Evolutionary conservation across 306 rosid species (phyloP), one percentile per base, ranked within the genome.

Genomic region (Lathyrus tuberosus): DNA sequence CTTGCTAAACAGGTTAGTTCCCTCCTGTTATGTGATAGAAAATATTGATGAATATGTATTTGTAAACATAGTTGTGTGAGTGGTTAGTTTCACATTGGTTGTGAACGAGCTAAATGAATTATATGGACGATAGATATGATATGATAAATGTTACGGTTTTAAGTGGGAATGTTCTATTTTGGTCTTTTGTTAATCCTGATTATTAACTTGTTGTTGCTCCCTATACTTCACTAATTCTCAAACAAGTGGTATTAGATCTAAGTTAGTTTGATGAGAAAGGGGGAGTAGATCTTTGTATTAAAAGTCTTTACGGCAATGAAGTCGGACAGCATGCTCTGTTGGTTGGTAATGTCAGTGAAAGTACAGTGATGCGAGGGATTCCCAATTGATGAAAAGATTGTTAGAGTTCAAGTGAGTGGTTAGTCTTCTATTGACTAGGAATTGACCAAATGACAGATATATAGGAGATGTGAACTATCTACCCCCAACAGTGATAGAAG

Each of bases 1-100:
- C 94, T 90, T 74, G 98, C 96, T 48, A 82, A 56, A 77, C 79
- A 78, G 97, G 98, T 93, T 70, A n/a, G 76, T 40, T 51, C 59
- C 31, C n/a, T 2, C 4, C 12, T 52, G 35, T 17, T 7, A 5
- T 18, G 2, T 43, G 71, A 47, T 66, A 47, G 60, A 44, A 46
- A 60, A 10, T 24, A 70, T 56, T 57, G 52, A 48, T 48, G 31
- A 20, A 28, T 47, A 6, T 54, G 8, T 68, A 11, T 68, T 65
- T 61, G 30, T 73, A 14, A 44, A 24, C 46, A 11, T 57, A 57
- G 40, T 28, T 28, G 24, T 49, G 9, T 49, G 26, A 17, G 26
- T 17, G 56, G 9, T 16, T 49, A 16, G 57, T 17, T 5, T 2
- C 16, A 26, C 62, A 26, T 56, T 56, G 62, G 17, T 2, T 24